A percentile compares a stretch with the other conserved stretches of the same genome.
Evolutionary conservation across 2,329 filamentous ascomycete species (phyloP).

Genomic region (Colletotrichum falcatum): DNA sequence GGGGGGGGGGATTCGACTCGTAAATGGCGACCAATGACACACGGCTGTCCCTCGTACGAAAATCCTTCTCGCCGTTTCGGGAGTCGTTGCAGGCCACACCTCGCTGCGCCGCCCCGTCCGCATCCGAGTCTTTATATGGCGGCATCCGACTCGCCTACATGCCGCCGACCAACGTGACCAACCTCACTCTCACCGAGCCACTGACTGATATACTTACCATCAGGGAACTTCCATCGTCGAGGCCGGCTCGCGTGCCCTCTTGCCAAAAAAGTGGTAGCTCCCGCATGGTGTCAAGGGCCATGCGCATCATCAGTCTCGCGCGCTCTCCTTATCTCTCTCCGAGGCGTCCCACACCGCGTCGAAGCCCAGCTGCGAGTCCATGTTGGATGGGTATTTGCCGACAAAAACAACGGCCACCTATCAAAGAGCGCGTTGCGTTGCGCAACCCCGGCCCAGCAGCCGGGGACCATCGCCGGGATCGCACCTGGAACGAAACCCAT

Average conservation of each 20-base stretch:
- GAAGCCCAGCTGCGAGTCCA: not conserved
- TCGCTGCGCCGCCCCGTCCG: too few species aligned
- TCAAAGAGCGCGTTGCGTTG: too few species aligned
- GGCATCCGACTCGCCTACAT: slow-evolving; percentile 9
- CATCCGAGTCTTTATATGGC: too few species aligned
- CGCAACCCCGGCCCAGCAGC: not conserved
- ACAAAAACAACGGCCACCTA: not conserved
- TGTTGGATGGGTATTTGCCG: not conserved
- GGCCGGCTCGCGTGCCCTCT: slow-evolving; percentile 29
- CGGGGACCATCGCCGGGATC: slow-evolving; percentile 7
- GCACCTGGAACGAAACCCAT: not conserved
- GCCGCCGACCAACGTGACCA: not conserved
- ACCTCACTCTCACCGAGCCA: too few species aligned
- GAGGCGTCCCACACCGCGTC: not conserved
- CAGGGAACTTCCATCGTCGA: not conserved
- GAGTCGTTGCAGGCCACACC: too few species aligned
- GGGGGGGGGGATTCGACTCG: not conserved
- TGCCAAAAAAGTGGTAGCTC: slow-evolving; percentile 31
- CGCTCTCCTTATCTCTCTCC: slow-evolving; percentile 15
- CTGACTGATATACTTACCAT: not conserved
- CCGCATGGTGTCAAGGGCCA: not conserved
- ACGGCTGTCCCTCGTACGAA: not conserved
- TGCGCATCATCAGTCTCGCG: not conserved
- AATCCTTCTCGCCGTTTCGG: too few species aligned
- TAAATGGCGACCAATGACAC: not conserved